Evolutionary conservation across 352 stramenopile genomes (phyloP).

Genomic region (Pseudoperonospora humuli): DNA sequence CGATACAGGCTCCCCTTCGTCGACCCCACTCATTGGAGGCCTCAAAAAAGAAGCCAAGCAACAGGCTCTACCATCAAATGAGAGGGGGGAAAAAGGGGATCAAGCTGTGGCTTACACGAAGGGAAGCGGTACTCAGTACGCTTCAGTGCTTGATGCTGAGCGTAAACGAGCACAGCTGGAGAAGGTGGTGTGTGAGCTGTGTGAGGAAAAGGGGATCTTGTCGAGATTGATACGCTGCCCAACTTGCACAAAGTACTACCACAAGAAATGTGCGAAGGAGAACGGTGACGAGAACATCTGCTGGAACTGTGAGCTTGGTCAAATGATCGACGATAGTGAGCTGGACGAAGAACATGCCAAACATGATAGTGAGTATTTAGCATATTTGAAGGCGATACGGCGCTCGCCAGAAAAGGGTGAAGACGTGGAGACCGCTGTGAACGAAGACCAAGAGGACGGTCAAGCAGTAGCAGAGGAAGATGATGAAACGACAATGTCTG

Average conservation of each 20-base stretch:
- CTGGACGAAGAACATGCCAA: conserved; percentile 46
- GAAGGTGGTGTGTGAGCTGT: conserved; percentile 45
- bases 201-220: conserved; percentile 35
- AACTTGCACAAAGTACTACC: conserved; percentile 58
- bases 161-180: conserved; percentile 27
- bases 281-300: conserved; percentile 62
- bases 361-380: conserved; percentile 32
- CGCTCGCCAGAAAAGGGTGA: conserved; percentile 12
- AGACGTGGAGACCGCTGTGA: conserved; percentile 1
- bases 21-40: conserved; percentile 4
- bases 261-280: conserved; percentile 60
- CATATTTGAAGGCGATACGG: conserved; percentile 41
- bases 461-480: conserved; percentile 9
- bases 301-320: conserved; percentile 69
- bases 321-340: conserved; percentile 72
- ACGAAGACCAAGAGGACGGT: conserved; percentile 3
- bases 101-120: not conserved
- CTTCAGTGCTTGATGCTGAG: conserved; percentile 15
- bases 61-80: not conserved
- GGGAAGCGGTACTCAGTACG: conserved; percentile 13
- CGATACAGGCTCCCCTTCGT: conserved; percentile 19
- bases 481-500: conserved; percentile 3
- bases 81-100: not conserved
- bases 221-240: conserved; percentile 34
- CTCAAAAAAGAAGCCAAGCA: not conserved